These are phyloP conservation scores for Tirmania nivea DNA, from an alignment of 495 filamentous ascomycete genomes.

Conservation along the genomic window DNA sequence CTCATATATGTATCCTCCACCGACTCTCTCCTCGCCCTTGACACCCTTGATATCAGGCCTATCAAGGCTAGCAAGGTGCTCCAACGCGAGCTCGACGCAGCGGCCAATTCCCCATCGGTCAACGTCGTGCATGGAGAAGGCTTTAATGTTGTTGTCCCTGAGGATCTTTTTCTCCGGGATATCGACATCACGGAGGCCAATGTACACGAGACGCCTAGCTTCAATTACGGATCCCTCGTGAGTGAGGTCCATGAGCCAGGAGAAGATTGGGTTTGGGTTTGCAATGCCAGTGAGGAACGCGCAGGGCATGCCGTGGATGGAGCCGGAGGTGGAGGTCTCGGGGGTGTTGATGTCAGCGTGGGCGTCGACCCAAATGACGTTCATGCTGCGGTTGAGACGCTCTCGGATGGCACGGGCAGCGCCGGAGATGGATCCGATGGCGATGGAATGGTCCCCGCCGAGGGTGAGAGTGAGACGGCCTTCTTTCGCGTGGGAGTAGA, in stretches of 20 bases:
- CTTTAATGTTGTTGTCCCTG: constrained; percentile 70
- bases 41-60: constrained; percentile 32
- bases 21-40: background rate
- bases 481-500: constrained; percentile 65
- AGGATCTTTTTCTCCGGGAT: constrained; percentile 75
- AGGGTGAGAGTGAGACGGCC: constrained; percentile 82
- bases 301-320: constrained; percentile 97
- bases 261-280: constrained; percentile 52
- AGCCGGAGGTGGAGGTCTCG: constrained; percentile 70
- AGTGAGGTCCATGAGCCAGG: constrained; percentile 48
- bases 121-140: constrained; percentile 97
- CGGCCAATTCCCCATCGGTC: constrained; percentile 89
- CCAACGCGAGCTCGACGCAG: constrained; percentile 88
- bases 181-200: constrained; percentile 85
- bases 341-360: constrained; percentile 96
- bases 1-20: constrained; percentile 15
- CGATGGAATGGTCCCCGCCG: constrained; percentile 90
- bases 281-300: constrained; percentile 75
- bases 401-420: constrained; percentile 68
- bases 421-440: constrained; percentile 77
- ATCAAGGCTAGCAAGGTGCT: background rate
- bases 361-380: constrained; percentile 96
- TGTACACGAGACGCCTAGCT: constrained; percentile 83
- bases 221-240: constrained; percentile 33
- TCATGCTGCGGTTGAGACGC: constrained; percentile 50